Conservation (phyloP, 1,284 basidiomycete species). For the Bjerkandera adusta region DNA sequence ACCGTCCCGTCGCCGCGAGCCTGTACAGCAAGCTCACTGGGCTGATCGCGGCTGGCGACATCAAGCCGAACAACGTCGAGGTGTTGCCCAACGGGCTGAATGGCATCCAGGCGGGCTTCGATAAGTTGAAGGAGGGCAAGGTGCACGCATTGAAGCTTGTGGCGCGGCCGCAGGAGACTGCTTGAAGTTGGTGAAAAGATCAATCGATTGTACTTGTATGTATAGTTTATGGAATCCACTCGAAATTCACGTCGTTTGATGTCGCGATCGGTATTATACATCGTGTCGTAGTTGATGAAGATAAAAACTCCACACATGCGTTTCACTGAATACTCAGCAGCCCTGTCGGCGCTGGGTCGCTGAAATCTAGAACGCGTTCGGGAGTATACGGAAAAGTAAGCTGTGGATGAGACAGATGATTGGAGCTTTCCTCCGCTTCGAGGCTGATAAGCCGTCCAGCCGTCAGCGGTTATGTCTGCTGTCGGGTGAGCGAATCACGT, state of each 20-base stretch:
- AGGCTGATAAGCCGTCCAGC: background rate
- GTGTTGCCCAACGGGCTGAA: slow-evolving; percentile 27
- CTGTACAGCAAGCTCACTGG: slow-evolving; percentile 7
- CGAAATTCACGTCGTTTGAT: too few relatives aligned
- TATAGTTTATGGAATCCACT: too few relatives aligned
- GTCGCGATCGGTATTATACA: too few relatives aligned
- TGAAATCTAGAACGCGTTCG: slow-evolving; percentile 53
- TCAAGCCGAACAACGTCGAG: slow-evolving; percentile 28
- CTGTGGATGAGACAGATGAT: slow-evolving; percentile 26
- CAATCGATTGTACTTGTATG: too few relatives aligned
- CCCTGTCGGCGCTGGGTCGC: slow-evolving; percentile 64
- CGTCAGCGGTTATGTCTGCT: too few relatives aligned
- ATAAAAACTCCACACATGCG: too few relatives aligned
- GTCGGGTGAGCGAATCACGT: too few relatives aligned
- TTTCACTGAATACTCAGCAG: too few relatives aligned
- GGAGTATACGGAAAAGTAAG: slow-evolving; percentile 47
- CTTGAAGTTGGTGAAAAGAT: too few relatives aligned
- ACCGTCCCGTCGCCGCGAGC: slow-evolving; percentile 1
- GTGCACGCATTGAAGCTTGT: slow-evolving; percentile 30
- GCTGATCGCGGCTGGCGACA: slow-evolving; percentile 6
- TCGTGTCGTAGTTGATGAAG: too few relatives aligned
- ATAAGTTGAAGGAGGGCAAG: slow-evolving; percentile 20
- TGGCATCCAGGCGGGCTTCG: slow-evolving; percentile 25
- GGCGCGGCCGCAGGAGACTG: slow-evolving; percentile 24
- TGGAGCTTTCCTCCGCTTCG: background rate